Base-by-base conservation (phyloP, 306 rosid genomes). In the Bauhinia variegata region DNA sequence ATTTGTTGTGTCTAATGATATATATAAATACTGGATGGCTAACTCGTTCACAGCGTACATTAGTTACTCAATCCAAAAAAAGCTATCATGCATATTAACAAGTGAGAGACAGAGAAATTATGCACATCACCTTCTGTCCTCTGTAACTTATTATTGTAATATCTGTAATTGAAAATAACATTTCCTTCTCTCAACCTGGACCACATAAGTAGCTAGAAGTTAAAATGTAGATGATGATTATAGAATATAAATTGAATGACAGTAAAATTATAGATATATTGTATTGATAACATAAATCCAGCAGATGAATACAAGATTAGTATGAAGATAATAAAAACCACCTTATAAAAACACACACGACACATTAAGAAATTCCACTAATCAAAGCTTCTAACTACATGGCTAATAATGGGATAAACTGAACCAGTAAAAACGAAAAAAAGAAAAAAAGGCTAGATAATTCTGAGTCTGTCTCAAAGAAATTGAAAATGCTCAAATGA, bases 181-280 rank as follows among this genome's bases (percentile, higher is more conserved):
- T 68, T 82, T 76, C 95, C 92, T 44, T 89, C 91, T 66, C 86
- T 85, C 77, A 78, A 78, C 89, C 99, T 93, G 92, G 67, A 78
- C 54, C 74, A 71, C 65, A 84, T 42, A 78, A 8, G 44, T n/a
- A 77, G 71, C 47, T 54, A 72, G 19, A 64, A 34, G 72, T 78
- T 52, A 78, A 62, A 70, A 42, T 17, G 42, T 7, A 36, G 6
- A 28, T 4, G 58, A 65, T 13, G 49, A 74, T 14, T 77, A 39
- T 67, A 17, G 18, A 69, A 61, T 17, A 79, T 46, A 38, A 58
- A 73, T 60, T 64, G 46, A 37, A 72, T 39, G 28, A 61, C 17
- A 42, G 43, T 49, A 41, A 4, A 31, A 41, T 42, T 12, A 28
- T 62, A 62, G 13, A 8, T 12, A 44, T 2, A 13, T 4, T 3